Evolutionary conservation across 169 alveolate genomes (phyloP).

Genomic region (Plasmodium reichenowi): DNA sequence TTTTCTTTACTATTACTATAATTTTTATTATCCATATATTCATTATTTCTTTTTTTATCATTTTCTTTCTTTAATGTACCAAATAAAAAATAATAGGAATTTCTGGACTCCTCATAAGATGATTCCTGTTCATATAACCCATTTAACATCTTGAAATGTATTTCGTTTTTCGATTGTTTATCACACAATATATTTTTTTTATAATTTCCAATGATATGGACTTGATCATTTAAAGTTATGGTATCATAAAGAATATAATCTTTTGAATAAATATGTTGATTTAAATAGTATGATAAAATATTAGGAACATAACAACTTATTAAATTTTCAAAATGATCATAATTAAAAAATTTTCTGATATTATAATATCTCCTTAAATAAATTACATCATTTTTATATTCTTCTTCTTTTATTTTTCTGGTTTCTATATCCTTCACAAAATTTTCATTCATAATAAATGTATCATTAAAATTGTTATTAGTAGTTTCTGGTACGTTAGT

Average conservation of each 20-base stretch:
- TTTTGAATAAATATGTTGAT: constrained; percentile 11
- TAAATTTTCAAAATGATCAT: constrained; percentile 62
- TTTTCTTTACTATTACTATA: too few relatives aligned
- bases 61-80: too few relatives aligned
- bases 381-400: constrained; percentile 32
- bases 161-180: too few relatives aligned
- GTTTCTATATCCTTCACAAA: background rate
- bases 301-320: constrained; percentile 48
- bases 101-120: too few relatives aligned
- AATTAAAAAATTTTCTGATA: constrained; percentile 37
- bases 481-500: background rate
- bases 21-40: too few relatives aligned
- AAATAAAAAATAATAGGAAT: too few relatives aligned
- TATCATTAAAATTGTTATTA: background rate
- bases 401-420: constrained; percentile 14
- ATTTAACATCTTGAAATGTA: too few relatives aligned
- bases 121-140: background rate
- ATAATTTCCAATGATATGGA: background rate
- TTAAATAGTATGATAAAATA: constrained; percentile 32
- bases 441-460: background rate
- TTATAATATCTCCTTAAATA: constrained; percentile 47
- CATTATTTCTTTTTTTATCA: too few relatives aligned
- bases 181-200: too few relatives aligned
- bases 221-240: background rate
- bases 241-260: constrained; percentile 34